phyloP scores from a whole-genome alignment of 148 eudicot species.

The Vaccinium darrowii region DNA sequence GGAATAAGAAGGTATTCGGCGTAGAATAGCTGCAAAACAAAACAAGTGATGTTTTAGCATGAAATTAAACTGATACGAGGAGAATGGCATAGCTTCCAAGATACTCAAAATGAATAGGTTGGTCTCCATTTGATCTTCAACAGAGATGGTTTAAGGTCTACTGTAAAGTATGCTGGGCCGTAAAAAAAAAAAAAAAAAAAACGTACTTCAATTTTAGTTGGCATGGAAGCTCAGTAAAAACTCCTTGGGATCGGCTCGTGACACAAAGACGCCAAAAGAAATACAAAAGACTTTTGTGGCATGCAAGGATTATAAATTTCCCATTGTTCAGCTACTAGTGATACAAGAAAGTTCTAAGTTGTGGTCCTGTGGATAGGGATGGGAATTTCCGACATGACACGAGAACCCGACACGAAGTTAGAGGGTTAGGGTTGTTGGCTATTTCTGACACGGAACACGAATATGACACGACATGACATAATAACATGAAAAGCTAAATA shows the following conservation, averaged over 20 bases:
- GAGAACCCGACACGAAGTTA: too few species aligned
- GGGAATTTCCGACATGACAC: too few species aligned
- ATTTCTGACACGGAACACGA: too few species aligned
- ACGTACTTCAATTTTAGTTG: background rate
- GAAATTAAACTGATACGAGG: background rate
- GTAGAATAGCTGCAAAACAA: slow-evolving; percentile 41
- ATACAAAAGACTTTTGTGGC: background rate
- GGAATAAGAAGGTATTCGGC: slow-evolving; percentile 48
- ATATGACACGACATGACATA: too few species aligned
- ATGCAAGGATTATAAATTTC: background rate
- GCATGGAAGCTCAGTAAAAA: background rate
- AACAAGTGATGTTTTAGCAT: background rate
- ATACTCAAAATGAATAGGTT: background rate
- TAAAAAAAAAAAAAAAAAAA: background rate
- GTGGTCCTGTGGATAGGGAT: too few species aligned
- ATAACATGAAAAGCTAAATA: too few species aligned
- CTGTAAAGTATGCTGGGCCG: background rate
- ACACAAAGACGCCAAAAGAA: background rate
- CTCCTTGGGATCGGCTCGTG: background rate
- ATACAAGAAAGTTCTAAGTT: too few species aligned
- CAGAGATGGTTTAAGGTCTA: background rate
- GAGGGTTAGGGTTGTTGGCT: too few species aligned
- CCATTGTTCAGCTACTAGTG: background rate
- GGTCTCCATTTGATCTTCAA: background rate
- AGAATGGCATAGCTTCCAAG: background rate